These are phyloP conservation scores for Metschnikowia lunata DNA, from an alignment of 805 yeast species.

Conservation along the genomic window DNA sequence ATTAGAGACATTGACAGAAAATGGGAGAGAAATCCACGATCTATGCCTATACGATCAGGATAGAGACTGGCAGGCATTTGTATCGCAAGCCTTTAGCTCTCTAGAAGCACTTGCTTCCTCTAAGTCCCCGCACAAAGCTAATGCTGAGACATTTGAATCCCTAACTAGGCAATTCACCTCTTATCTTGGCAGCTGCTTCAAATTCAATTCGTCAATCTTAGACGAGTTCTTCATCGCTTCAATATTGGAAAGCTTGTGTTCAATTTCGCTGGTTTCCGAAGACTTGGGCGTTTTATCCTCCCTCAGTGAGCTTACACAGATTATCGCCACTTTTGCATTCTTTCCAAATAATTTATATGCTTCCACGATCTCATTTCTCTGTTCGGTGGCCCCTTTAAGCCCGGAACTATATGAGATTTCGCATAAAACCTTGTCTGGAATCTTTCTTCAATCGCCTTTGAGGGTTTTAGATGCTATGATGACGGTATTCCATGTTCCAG, in stretches of 20 bases:
- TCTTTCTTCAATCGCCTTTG: constrained; percentile 37
- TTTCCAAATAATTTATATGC: constrained; percentile 40
- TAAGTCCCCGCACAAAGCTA: background rate
- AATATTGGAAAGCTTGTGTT: constrained; percentile 31
- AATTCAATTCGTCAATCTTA: constrained; percentile 43
- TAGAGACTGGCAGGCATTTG: constrained; percentile 20
- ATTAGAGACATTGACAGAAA: constrained; percentile 43
- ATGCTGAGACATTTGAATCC: background rate
- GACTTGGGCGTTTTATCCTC: constrained; percentile 31
- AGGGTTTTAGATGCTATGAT: constrained; percentile 20
- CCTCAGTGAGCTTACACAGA: constrained; percentile 40
- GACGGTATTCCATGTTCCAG: constrained; percentile 20
- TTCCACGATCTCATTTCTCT: constrained; percentile 40
- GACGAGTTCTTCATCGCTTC: constrained; percentile 32
- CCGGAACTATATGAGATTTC: constrained; percentile 30
- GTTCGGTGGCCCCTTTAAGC: constrained; percentile 37
- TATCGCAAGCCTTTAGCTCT: constrained; percentile 8
- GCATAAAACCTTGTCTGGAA: constrained; percentile 35
- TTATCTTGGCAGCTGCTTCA: constrained; percentile 43
- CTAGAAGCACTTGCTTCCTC: constrained; percentile 11
- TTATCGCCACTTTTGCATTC: constrained; percentile 42
- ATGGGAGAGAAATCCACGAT: constrained; percentile 52
- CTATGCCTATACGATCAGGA: constrained; percentile 42
- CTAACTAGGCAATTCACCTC: constrained; percentile 17
- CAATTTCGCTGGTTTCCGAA: constrained; percentile 38